Conservation (phyloP, 768 basidiomycete species). For the Boletus subcaerulescens region DNA sequence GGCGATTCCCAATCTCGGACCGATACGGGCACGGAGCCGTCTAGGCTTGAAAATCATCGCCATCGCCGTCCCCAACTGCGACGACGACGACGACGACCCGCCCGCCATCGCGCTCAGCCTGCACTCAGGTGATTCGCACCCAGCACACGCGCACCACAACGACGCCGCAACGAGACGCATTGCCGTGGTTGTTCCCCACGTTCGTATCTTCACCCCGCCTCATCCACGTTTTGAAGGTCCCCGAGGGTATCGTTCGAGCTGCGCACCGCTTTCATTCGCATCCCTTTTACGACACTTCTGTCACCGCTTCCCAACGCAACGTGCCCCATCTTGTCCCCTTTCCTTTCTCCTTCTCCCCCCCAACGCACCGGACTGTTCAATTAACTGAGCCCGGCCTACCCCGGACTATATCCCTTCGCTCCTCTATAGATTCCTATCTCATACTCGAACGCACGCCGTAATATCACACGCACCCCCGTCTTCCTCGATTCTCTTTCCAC, state of each 20-base stretch:
- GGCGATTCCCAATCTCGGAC: conserved; percentile 23
- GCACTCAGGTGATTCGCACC: no score
- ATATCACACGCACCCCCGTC: conserved; percentile 25
- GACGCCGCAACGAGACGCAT: not conserved
- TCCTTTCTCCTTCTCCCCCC: conserved; percentile 13
- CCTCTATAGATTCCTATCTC: conserved; percentile 30
- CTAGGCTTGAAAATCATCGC: conserved; percentile 9
- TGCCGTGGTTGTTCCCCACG: conserved; percentile 21
- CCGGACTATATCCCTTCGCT: conserved; percentile 27
- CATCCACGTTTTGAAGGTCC: conserved; percentile 26
- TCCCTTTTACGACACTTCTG: conserved; percentile 24
- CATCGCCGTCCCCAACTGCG: conserved; percentile 4
- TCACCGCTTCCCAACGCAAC: conserved; percentile 21
- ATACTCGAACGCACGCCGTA: conserved; percentile 17
- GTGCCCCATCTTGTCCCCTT: conserved; percentile 18
- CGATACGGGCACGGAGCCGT: conserved; percentile 25
- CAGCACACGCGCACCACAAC: not conserved
- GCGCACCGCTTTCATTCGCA: conserved; percentile 18
- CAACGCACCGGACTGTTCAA: conserved; percentile 17
- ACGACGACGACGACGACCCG: not conserved
- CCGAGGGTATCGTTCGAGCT: conserved; percentile 20
- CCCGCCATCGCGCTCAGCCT: not conserved
- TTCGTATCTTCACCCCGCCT: conserved; percentile 22
- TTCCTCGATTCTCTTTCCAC: conserved; percentile 23
- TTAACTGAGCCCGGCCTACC: conserved; percentile 28